Evolutionary conservation across 306 rosid species (phyloP), one percentile per base, ranked within the genome.

Genomic region (Dalbergia oliveri): DNA sequence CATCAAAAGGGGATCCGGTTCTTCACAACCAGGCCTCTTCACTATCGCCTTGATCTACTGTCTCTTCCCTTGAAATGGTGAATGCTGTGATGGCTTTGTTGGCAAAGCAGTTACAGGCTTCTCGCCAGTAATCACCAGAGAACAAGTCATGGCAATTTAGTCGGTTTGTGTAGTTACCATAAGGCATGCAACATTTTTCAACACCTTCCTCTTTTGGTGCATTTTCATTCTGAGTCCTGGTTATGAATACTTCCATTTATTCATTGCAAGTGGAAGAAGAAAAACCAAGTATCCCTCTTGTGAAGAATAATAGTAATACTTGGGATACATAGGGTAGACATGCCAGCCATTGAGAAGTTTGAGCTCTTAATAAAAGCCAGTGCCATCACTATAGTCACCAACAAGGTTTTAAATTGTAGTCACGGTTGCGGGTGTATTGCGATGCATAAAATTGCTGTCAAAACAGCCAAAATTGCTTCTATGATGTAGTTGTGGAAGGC

Each of bases 181-280:
- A 61, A 34, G 78, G 81, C 12, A 34, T 19, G 26, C 64, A 78
- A 16, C 75, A 81, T 14, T 69, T 75, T 51, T 73, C 84, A 6
- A 13, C 73, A 73, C 60, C 10, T 47, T 63, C 82, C 59, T 64
- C 80, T 5, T 65, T 71, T 51, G 21, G 75, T 26, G 56, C 83
- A 39, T 60, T 35, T 45, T 66, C 86, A 12, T 75, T 66, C 69
- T 73, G 79, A 33, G 57, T 39, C 76, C 65, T 41, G 67, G 47
- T 62, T 3, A 31, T 1, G 44, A 67, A 77, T 70, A 58, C 54
- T 2, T 26, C 34, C 78, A 12, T 80, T 8, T 35, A 73, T 11
- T 7, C 75, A 69, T 39, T 51, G 47, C 39, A 68, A 2, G 81
- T 45, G 35, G 82, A 75, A 71, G 69, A 70, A 9, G 19, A 1